These are phyloP conservation scores for Alternaria arborescens DNA, from an alignment of 2,329 filamentous ascomycete species.

Conservation along the genomic window DNA sequence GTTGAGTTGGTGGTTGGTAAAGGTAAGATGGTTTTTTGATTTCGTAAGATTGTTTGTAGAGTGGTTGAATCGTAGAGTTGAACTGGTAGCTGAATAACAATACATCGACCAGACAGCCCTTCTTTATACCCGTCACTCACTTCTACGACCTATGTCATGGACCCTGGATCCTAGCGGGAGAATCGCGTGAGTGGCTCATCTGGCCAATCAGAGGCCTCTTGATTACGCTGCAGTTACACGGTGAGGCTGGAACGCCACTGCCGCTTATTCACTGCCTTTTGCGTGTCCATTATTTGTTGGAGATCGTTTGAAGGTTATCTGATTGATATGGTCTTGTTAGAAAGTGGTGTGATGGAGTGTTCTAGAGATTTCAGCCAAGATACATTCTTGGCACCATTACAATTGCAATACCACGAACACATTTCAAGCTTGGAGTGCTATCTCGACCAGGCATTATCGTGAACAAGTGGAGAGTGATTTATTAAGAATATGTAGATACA, in stretches of 20 bases:
- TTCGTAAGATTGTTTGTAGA: not conserved
- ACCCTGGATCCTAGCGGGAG: slow-evolving; percentile 22
- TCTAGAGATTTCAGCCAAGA: not conserved
- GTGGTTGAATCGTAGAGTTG: not conserved
- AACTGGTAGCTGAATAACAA: not conserved
- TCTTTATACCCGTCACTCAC: slow-evolving; percentile 32
- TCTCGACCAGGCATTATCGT: not conserved
- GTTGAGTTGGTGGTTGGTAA: not conserved
- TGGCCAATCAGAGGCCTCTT: slow-evolving; percentile 41
- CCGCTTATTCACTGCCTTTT: slow-evolving; percentile 33
- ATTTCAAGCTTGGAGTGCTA: not conserved
- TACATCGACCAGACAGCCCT: slow-evolving; percentile 6
- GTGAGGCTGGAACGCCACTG: slow-evolving; percentile 33
- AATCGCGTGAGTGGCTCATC: slow-evolving; percentile 31
- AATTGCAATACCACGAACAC: not conserved
- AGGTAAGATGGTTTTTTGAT: not conserved
- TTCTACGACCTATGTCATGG: slow-evolving; percentile 24
- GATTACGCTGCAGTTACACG: slow-evolving; percentile 36
- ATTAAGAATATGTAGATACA: slow-evolving; percentile 18
- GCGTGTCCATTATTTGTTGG: slow-evolving; percentile 30
- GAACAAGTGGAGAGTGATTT: slow-evolving; percentile 18
- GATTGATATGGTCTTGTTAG: slow-evolving; percentile 14
- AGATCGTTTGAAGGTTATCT: slow-evolving; percentile 12
- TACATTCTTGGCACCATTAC: not conserved
- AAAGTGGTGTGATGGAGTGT: not conserved